These are phyloP conservation scores for Leccinum subgranulosum DNA, from an alignment of 768 basidiomycete genomes.

Conservation along the genomic window DNA sequence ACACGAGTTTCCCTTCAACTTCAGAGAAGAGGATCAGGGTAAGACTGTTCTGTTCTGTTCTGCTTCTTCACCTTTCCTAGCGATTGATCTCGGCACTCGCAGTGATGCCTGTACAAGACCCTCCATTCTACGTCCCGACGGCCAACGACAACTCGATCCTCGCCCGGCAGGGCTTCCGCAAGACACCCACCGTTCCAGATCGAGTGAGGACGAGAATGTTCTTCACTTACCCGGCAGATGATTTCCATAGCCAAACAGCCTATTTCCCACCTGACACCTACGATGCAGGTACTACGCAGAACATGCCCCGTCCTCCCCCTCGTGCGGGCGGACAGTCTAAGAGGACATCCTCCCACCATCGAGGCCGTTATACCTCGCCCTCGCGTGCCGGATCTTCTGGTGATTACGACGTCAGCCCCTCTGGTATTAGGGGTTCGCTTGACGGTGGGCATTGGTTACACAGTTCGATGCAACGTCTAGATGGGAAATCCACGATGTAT, in stretches of 20 bases:
- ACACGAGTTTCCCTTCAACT: slow-evolving; percentile 7
- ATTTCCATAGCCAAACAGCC: not conserved
- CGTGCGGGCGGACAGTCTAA: not conserved
- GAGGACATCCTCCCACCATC: not conserved
- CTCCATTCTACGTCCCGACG: slow-evolving; percentile 3
- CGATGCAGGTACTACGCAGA: not conserved
- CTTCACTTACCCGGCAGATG: slow-evolving; percentile 1
- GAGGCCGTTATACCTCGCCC: not conserved
- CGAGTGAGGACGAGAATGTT: slow-evolving; percentile 10
- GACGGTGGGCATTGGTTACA: not conserved
- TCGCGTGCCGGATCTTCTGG: not conserved
- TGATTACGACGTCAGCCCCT: slow-evolving; percentile 1
- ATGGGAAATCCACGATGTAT: not conserved
- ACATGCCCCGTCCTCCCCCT: not conserved
- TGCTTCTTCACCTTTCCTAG: not conserved
- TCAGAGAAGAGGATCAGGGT: not conserved
- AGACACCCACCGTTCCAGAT: slow-evolving; percentile 2
- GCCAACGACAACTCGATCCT: not conserved
- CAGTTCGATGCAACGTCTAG: not conserved
- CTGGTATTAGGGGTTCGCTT: slow-evolving; percentile 1
- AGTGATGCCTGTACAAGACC: slow-evolving; percentile 2
- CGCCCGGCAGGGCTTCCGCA: not conserved
- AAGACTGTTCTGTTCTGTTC: not conserved
- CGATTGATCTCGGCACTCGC: not conserved
- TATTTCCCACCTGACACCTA: not conserved